Evolutionary conservation across 352 stramenopile genomes (phyloP), one percentile per base, ranked within the genome.

Genomic region (Globisporangium spiculum): DNA sequence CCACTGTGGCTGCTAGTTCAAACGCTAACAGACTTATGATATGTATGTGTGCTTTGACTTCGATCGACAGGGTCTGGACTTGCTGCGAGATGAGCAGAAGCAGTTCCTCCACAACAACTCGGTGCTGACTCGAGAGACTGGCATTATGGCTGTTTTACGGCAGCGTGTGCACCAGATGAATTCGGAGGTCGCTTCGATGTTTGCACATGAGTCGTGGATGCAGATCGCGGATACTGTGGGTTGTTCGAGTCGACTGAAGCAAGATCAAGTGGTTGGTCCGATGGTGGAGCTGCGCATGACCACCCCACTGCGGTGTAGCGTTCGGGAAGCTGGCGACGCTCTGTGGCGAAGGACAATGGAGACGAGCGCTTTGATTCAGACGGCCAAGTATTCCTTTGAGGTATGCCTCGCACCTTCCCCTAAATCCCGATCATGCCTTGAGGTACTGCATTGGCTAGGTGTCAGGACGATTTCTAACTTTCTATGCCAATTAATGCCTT

Each of bases 241-340:
- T 0, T 62, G 24, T n/a, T 55, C n/a, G 7, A 61, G 27, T n/a
- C 34, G 27, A 36, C 32, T 68, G 8, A 54, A 55, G 41, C 34
- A 7, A 16, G 52, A 62, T n/a, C 34, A 18, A 9, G n/a, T 4
- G 6, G 6, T 3, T 18, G 53, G 36, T 9, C 44, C 30, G 9
- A 1, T 41, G 7, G 27, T 58, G 8, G 60, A 81, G 55, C 57
- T 81, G 60, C 64, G 78, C 16, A 53, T 73, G 4, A 65, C 62
- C 24, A 26, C 65, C 26, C 60, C 26, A 9, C 44, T 65, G 41
- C 20, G n/a, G 16, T 65, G 60, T 46, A 20, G 6, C 5, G 27
- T 32, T 2, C 26, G 30, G 1, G 9, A 54, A 8, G 44, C 44
- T 8, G 60, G 24, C 1, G 18, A 44, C 24, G 16, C 41, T 9